Percentiles rank a stretch among this genome's conserved stretches.
Conservation (phyloP, 2,329 filamentous ascomycete species). For the Beauveria asiatica region DNA sequence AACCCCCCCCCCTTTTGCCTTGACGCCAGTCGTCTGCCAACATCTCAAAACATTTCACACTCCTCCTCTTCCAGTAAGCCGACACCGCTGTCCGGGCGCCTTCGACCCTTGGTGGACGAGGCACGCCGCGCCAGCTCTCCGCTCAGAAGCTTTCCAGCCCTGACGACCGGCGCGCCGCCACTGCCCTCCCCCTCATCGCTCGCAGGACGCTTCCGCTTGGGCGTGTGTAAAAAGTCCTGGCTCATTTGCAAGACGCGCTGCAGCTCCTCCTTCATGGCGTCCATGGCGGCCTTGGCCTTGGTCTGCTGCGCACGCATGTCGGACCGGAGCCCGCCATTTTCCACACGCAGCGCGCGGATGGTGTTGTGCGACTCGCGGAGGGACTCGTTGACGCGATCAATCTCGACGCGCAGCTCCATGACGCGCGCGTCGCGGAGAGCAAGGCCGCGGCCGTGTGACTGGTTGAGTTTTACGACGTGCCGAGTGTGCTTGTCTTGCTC, state of each 20-base stretch:
- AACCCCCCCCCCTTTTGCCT: not conserved
- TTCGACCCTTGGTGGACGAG: constrained; percentile 30
- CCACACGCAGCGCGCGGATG: constrained; percentile 36
- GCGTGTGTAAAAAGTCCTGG: constrained; percentile 32
- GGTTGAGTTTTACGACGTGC: constrained; percentile 28
- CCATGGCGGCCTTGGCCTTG: constrained; percentile 36
- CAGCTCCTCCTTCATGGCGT: constrained; percentile 43
- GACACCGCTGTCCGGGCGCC: constrained; percentile 45
- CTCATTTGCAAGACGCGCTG: constrained; percentile 39
- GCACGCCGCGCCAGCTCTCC: constrained; percentile 22
- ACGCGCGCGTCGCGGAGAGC: constrained; percentile 44
- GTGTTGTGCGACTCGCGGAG: constrained; percentile 39
- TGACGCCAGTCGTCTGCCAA: not conserved
- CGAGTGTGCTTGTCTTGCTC: constrained; percentile 26
- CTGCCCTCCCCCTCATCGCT: not conserved
- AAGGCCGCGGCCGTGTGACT: constrained; percentile 36
- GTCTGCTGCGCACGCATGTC: constrained; percentile 29
- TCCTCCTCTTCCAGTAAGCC: constrained; percentile 47
- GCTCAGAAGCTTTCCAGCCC: constrained; percentile 17
- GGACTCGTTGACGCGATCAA: constrained; percentile 37
- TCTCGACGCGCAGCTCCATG: constrained; percentile 37
- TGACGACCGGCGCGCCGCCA: constrained; percentile 12
- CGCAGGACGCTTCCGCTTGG: constrained; percentile 15
- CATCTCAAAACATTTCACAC: constrained; percentile 5
- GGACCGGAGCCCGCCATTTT: constrained; percentile 32